A percentile compares a stretch with the other conserved stretches of the same genome.
Conservation (phyloP, 352 stramenopile species). For the Aphanomyces euteiches region DNA sequence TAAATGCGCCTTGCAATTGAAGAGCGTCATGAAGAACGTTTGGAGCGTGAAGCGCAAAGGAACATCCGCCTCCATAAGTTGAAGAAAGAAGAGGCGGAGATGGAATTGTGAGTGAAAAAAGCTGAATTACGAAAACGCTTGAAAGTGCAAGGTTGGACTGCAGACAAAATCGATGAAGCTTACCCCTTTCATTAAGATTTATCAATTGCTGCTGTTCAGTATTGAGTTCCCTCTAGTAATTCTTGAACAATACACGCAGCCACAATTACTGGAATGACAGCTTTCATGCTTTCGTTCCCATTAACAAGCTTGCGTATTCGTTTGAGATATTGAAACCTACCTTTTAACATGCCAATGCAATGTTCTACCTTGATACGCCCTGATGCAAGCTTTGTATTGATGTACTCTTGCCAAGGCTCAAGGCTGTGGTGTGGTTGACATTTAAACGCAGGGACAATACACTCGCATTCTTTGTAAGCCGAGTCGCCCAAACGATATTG, state of each 20-base stretch:
- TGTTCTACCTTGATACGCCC: constrained; percentile 34
- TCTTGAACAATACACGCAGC: constrained; percentile 34
- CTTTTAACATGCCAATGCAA: constrained; percentile 33
- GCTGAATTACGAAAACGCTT: background rate
- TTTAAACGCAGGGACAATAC: constrained; percentile 35
- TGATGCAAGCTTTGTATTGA: too few relatives aligned
- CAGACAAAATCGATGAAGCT: background rate
- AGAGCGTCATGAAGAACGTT: too few relatives aligned
- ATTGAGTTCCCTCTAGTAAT: constrained; percentile 1
- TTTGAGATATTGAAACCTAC: constrained; percentile 33
- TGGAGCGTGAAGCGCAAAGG: too few relatives aligned
- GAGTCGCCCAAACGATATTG: constrained; percentile 38
- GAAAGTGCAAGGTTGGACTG: background rate
- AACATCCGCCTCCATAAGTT: too few relatives aligned
- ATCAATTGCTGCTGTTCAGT: background rate
- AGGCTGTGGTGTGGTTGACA: constrained; percentile 24
- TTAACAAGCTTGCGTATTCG: constrained; percentile 28
- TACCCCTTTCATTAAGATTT: constrained; percentile 6
- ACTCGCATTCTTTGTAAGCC: constrained; percentile 32
- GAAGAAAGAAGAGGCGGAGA: background rate
- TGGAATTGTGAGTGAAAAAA: constrained; percentile 5
- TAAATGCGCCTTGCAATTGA: too few relatives aligned
- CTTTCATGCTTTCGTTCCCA: constrained; percentile 30
- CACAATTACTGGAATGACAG: constrained; percentile 27
- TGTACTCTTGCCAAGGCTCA: constrained; percentile 24